Conservation (phyloP, 768 basidiomycete genomes). For the Thelephora aurantiotincta region DNA sequence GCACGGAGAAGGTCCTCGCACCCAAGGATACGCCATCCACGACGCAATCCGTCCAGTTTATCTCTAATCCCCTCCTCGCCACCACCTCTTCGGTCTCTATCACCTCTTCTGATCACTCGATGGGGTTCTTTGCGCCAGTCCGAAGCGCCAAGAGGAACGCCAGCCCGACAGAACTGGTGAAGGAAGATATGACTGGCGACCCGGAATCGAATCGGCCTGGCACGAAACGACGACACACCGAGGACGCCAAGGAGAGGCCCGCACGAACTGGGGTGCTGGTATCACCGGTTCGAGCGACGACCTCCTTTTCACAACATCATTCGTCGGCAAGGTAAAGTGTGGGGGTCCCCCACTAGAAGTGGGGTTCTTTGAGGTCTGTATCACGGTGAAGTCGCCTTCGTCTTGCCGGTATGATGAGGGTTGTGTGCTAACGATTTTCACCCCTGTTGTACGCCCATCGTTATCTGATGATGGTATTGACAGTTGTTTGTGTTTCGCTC, state of each 20-base stretch:
- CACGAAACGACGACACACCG: constrained; percentile 32
- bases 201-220: constrained; percentile 53
- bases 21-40: constrained; percentile 3
- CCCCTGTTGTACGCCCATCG: too few relatives aligned
- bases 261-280: too few relatives aligned
- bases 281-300: too few relatives aligned
- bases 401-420: too few relatives aligned
- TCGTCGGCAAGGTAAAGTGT: too few relatives aligned
- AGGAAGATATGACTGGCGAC: constrained; percentile 45
- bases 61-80: constrained; percentile 5
- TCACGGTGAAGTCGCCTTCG: too few relatives aligned
- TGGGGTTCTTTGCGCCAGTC: constrained; percentile 12
- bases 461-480: too few relatives aligned
- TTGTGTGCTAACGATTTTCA: too few relatives aligned
- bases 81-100: constrained; percentile 8
- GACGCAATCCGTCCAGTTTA: background rate
- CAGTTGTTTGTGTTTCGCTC: too few relatives aligned
- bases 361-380: too few relatives aligned
- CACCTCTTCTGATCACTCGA: constrained; percentile 9
- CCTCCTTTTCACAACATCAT: too few relatives aligned
- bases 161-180: constrained; percentile 56
- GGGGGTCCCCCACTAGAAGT: too few relatives aligned
- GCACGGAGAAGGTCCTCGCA: constrained; percentile 5
- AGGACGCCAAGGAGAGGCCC: constrained; percentile 6
- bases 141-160: constrained; percentile 46